Evolutionary conservation across 2,329 filamentous ascomycete genomes (phyloP).

Genomic region (Exophiala bonariae): DNA sequence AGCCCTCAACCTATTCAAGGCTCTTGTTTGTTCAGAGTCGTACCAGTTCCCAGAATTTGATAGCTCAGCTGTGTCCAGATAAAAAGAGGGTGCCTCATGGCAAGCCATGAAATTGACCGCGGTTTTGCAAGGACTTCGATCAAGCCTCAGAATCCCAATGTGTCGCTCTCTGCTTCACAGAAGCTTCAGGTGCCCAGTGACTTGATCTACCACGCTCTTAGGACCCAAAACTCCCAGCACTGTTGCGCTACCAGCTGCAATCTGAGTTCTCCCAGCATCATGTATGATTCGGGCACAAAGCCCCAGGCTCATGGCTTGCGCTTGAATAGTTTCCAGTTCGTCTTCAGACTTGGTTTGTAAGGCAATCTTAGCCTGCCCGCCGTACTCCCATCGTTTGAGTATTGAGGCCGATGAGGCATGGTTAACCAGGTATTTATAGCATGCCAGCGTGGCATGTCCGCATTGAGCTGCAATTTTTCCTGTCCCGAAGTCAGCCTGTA

Average conservation of each 20-base stretch:
- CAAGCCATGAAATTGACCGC: too few species aligned
- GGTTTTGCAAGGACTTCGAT: too few species aligned
- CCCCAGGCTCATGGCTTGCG: slow-evolving; percentile 77
- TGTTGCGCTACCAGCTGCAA: slow-evolving; percentile 87
- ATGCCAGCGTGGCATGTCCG: slow-evolving; percentile 93
- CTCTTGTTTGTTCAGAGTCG: too few species aligned
- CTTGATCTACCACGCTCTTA: slow-evolving; percentile 79
- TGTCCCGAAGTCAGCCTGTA: slow-evolving; percentile 39
- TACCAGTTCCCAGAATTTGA: too few species aligned
- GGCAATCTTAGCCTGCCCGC: slow-evolving; percentile 90
- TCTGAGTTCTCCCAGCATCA: slow-evolving; percentile 96
- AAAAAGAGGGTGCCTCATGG: too few species aligned
- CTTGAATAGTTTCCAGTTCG: slow-evolving; percentile 72
- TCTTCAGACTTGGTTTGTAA: slow-evolving; percentile 86
- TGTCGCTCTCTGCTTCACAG: too few species aligned
- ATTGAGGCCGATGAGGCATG: slow-evolving; percentile 58
- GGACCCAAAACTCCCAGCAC: slow-evolving; percentile 84
- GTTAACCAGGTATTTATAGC: slow-evolving; percentile 79
- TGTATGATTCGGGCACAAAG: slow-evolving; percentile 86
- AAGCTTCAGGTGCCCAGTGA: slow-evolving; percentile 83
- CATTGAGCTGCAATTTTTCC: slow-evolving; percentile 97
- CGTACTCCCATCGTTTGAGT: slow-evolving; percentile 79
- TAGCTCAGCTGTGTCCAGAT: too few species aligned
- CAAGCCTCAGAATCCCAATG: too few species aligned
- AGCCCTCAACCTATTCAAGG: too few species aligned